Percentiles rank a stretch among this genome's conserved stretches.
Evolutionary conservation across 2,329 filamentous ascomycete species (phyloP).

Genomic region (Balansia obtecta): DNA sequence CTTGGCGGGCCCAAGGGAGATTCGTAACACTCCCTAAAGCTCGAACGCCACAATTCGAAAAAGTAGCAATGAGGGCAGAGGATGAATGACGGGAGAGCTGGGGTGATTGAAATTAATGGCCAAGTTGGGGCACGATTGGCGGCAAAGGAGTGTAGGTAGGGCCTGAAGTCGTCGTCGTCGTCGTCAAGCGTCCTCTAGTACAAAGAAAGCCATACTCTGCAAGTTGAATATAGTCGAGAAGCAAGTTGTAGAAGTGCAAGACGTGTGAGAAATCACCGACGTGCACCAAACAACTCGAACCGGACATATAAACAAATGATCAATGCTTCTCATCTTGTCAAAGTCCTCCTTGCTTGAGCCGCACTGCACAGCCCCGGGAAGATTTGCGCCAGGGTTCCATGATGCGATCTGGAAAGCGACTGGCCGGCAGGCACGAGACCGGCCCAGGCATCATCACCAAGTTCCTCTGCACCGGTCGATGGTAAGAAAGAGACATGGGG

Average conservation of each 20-base stretch:
- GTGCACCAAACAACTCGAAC: neutral
- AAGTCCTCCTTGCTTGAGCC: neutral
- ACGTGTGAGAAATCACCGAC: too few relatives aligned
- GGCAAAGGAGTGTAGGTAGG: neutral
- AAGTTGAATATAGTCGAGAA: neutral
- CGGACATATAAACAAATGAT: neutral
- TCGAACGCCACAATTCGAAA: neutral
- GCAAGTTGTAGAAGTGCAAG: neutral
- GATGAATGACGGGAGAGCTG: neutral
- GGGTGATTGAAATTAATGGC: neutral
- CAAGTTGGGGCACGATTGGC: neutral
- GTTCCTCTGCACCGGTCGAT: neutral
- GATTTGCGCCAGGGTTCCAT: neutral
- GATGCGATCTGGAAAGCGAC: neutral
- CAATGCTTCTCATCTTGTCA: neutral
- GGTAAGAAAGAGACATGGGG: neutral
- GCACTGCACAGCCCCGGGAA: neutral
- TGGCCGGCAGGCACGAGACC: neutral
- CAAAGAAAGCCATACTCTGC: neutral
- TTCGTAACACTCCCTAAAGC: neutral
- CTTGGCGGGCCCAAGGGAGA: slow-evolving; percentile 1
- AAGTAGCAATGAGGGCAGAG: neutral
- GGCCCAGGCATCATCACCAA: neutral
- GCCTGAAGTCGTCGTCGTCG: neutral
- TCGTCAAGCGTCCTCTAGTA: neutral